Evolutionary conservation across 768 basidiomycete genomes (phyloP), one percentile per base, ranked within the genome.

Genomic region (Serendipita sp.): DNA sequence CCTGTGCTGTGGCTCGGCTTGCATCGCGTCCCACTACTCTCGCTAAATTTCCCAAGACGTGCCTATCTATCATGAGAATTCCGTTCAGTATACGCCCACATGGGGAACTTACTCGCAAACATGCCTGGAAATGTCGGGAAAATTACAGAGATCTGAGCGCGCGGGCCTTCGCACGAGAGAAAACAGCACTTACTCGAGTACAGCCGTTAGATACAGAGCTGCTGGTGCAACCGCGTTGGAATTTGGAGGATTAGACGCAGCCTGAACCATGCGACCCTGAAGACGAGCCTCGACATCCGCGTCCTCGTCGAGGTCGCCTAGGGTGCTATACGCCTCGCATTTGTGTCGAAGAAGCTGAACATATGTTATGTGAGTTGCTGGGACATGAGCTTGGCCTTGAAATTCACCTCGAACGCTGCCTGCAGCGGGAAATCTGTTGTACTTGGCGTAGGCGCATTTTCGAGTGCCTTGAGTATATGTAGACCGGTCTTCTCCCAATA

Each of bases 171-270:
- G 26, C 53, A n/a, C 53, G 26, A 67, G 61, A 62, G 63, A 64
- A 20, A 45, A 58, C n/a, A n/a, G n/a, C 17, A 81, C 92, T 76
- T 72, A 94, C 92, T 96, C 93, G 31, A 96, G 77, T 66, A 95
- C 89, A 5, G 92, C 91, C 2, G 93, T 94, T 60, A 94, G 78
- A 76, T 94, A 96, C 45, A 96, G 71, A 20, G 90, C 85, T 33
- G 92, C 89, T 3, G 90, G 90, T 7, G 86, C 83, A 26, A 93
- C 72, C 7, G 87, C 77, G 4, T 78, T 71, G 20, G 80, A 71
- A 60, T 77, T 79, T 9, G 74, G 73, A 20, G 83, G 81, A 13
- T 78, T 76, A 28, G 79, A 77, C n/a, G 77, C 71, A 60, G 74
- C 74, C 13, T 44, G 56, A 43, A 68, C 70, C 78, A 88, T 83